Percentiles rank a stretch among this genome's conserved stretches.
Conservation (phyloP, 2,329 filamentous ascomycete species). For the Diplodia intermedia region DNA sequence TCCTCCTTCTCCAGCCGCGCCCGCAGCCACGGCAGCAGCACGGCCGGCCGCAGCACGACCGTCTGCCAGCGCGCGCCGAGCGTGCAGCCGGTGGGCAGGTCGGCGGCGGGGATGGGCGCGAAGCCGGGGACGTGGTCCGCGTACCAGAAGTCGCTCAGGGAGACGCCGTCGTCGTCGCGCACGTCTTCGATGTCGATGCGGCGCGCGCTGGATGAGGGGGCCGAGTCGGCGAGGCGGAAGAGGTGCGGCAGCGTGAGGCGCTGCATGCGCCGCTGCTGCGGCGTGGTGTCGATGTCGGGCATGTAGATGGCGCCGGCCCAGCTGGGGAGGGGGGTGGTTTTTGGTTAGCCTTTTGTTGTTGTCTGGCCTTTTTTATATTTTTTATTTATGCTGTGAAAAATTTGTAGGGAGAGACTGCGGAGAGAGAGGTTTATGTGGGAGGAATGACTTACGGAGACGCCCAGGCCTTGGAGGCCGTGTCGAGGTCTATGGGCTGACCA, state of each 20-base stretch:
- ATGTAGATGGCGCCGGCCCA: conserved; percentile 47
- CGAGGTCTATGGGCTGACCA: conserved; percentile 36
- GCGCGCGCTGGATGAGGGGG: conserved; percentile 35
- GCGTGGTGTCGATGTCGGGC: conserved; percentile 35
- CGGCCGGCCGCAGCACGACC: conserved; percentile 37
- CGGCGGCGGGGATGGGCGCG: conserved; percentile 10
- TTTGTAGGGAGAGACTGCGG: background rate
- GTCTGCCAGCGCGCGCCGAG: conserved; percentile 36
- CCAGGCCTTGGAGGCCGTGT: conserved; percentile 41
- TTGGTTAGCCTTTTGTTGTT: background rate
- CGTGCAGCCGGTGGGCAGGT: conserved; percentile 36
- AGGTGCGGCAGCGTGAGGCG: conserved; percentile 34
- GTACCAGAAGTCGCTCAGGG: conserved; percentile 32
- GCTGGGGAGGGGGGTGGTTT: background rate
- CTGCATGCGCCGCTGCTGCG: conserved; percentile 42
- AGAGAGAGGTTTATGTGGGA: background rate
- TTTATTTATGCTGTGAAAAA: background rate
- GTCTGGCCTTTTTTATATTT: background rate
- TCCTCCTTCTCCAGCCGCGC: conserved; percentile 33
- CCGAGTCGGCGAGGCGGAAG: conserved; percentile 32
- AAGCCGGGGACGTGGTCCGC: conserved; percentile 33
- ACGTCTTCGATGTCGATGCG: conserved; percentile 34
- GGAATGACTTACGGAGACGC: conserved; percentile 38
- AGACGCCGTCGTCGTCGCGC: conserved; percentile 29
- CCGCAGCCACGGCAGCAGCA: conserved; percentile 40